Evolutionary conservation across 148 eudicot genomes (phyloP), one percentile per base, ranked within the genome.

Genomic region (Silene conica): DNA sequence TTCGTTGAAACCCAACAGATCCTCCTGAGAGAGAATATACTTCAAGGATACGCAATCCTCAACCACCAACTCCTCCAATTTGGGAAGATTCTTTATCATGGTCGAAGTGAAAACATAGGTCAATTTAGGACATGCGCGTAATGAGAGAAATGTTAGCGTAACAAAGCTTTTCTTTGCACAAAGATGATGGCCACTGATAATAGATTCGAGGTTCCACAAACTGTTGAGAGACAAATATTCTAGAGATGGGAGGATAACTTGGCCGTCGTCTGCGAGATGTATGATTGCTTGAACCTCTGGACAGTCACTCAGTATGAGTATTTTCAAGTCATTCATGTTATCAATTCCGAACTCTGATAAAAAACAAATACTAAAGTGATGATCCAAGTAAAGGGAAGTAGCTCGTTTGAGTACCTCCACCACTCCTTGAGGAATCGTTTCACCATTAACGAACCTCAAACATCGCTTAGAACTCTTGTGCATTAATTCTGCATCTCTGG

Each of bases 381-480:
- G 84, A 56, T 82, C 84, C 20, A 82, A 71, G 69, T 78, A 75
- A 22, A 82, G 78, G 8, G 79, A 76, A n/a, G 81, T 67, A 75
- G 43, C 60, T 25, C 43, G 71, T 46, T 23, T 60, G 31, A 78
- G 76, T 54, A 78, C 76, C 31, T 67, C 56, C 16, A 66, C 21
- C 25, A 82, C 71, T 12, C 65, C 67, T 50, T 18, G 25, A 59
- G 75, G 71, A 57, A 75, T 56, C 21, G 13, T 46, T 50, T 78
- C 81, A 71, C 79, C 84, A 75, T 78, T 82, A 48, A 82, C 81
- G 28, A 48, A 82, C 57, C 81, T 82, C 73, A 82, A 50, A 69
- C 84, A 60, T 61, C 81, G 81, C 16, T 71, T 66, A 19, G 69
- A 56, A 25, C 73, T 73, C 12, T 52, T 72, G 60, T 71, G 55